A percentile compares a stretch with the other conserved stretches of the same genome.
Evolutionary conservation across 257 asterid species (phyloP).

Genomic region (Ilex asprella): DNA sequence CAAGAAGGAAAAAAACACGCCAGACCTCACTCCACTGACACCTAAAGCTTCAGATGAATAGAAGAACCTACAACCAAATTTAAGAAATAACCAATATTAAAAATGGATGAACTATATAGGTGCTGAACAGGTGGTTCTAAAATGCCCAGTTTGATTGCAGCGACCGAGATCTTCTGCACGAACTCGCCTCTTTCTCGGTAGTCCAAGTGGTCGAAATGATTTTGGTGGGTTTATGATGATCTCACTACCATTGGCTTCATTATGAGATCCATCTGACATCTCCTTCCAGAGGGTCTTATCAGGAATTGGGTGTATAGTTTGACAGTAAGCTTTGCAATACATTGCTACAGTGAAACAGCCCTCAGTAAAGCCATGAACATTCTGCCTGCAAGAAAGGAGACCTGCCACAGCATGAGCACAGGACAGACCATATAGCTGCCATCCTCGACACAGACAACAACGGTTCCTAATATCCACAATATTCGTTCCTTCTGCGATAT

Average conservation of each 20-base stretch:
- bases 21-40: no score
- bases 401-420: conserved; percentile 70
- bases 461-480: conserved; percentile 47
- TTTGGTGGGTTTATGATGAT: conserved; percentile 59
- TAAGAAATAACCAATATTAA: not conserved
- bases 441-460: conserved; percentile 46
- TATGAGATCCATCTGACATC: conserved; percentile 19
- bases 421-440: conserved; percentile 60
- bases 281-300: conserved; percentile 57
- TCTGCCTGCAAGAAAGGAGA: conserved; percentile 56
- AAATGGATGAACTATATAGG: conserved; percentile 30
- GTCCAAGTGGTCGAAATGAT: conserved; percentile 38
- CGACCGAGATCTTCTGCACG: conserved; percentile 36
- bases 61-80: no score
- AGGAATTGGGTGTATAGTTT: conserved; percentile 68
- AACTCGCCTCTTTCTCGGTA: conserved; percentile 43
- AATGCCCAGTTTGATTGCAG: conserved; percentile 73
- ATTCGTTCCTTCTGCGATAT: conserved; percentile 48
- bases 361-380: conserved; percentile 61
- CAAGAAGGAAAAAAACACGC: no score
- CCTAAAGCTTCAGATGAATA: no score
- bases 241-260: conserved; percentile 13
- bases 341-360: conserved; percentile 61
- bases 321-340: conserved; percentile 53
- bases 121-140: conserved; percentile 66